phyloP scores from a whole-genome alignment of 805 yeast genomes.

The Candida vartiovaarae region DNA sequence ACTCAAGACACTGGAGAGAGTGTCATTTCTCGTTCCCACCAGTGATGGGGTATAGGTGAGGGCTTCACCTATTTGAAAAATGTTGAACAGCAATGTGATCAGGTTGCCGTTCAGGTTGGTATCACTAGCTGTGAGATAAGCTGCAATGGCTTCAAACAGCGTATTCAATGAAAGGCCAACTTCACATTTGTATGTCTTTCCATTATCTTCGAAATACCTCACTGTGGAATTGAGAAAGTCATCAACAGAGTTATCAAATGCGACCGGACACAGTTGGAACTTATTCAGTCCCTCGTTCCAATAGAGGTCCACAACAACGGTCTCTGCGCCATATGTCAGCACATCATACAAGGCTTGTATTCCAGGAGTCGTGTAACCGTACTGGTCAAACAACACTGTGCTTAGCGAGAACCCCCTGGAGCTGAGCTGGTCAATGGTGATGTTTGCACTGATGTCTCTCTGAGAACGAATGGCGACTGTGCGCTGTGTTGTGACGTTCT shows the following conservation, averaged over 20 bases:
- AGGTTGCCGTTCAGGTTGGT: slow-evolving; percentile 39
- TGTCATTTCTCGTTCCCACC: slow-evolving; percentile 14
- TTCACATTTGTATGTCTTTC: slow-evolving; percentile 15
- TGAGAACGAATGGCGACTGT: slow-evolving; percentile 24
- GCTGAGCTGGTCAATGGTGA: slow-evolving; percentile 33
- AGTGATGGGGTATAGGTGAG: slow-evolving; percentile 11
- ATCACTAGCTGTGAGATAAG: slow-evolving; percentile 34
- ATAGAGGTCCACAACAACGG: slow-evolving; percentile 47
- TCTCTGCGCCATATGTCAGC: slow-evolving; percentile 38
- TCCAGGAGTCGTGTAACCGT: slow-evolving; percentile 28
- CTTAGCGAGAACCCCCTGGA: slow-evolving; percentile 34
- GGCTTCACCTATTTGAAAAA: slow-evolving; percentile 17
- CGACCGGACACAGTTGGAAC: slow-evolving; percentile 56
- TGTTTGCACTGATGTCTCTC: slow-evolving; percentile 37
- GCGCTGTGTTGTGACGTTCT: not conserved
- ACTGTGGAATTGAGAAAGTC: slow-evolving; percentile 3
- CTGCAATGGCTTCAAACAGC: slow-evolving; percentile 24
- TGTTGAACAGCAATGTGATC: slow-evolving; percentile 33
- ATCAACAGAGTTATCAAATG: slow-evolving; percentile 21
- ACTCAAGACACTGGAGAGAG: slow-evolving; percentile 18
- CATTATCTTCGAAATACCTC: slow-evolving; percentile 7
- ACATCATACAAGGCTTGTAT: slow-evolving; percentile 25
- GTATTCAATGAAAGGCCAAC: slow-evolving; percentile 20
- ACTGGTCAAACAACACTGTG: slow-evolving; percentile 24
- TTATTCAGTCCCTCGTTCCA: slow-evolving; percentile 38